These are phyloP conservation scores for Septoria petroselini DNA, from an alignment of 2,329 filamentous ascomycete species.

Conservation along the genomic window DNA sequence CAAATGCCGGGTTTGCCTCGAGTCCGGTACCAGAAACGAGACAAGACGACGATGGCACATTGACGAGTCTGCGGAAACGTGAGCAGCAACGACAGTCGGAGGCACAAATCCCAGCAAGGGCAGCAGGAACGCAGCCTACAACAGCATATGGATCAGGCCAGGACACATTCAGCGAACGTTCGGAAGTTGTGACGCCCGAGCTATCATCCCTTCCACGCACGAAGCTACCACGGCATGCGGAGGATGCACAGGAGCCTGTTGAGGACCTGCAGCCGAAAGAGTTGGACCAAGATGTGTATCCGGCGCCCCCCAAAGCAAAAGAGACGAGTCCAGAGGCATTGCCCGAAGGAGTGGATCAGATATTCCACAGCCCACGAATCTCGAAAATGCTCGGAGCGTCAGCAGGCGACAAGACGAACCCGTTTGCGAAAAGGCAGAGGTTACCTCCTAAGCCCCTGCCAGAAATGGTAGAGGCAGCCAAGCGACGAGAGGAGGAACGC, in stretches of 20 bases:
- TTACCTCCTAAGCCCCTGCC: conserved; percentile 34
- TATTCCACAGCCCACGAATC: conserved; percentile 61
- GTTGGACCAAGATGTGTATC: conserved; percentile 57
- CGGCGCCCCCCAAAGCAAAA: conserved; percentile 15
- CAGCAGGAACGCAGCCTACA: conserved; percentile 45
- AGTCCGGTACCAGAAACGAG: conserved; percentile 1
- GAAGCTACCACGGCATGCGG: conserved; percentile 54
- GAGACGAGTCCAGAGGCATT: conserved; percentile 27
- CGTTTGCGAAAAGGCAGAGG: conserved; percentile 33
- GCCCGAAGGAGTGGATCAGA: conserved; percentile 57
- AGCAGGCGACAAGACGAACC: conserved; percentile 39
- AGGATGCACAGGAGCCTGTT: conserved; percentile 44
- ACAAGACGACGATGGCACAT: conserved; percentile 39
- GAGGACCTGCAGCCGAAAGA: conserved; percentile 42
- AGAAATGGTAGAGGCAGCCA: conserved; percentile 36
- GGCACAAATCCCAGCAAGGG: conserved; percentile 49
- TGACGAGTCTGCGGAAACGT: conserved; percentile 29
- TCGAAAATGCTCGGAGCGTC: conserved; percentile 51
- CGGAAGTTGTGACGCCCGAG: conserved; percentile 47
- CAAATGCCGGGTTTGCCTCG: conserved; percentile 12
- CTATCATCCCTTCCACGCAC: conserved; percentile 52
- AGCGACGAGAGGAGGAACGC: conserved; percentile 27
- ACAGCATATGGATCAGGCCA: conserved; percentile 40
- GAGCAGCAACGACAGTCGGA: conserved; percentile 50
- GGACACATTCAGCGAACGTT: conserved; percentile 57